Evolutionary conservation across 2,329 filamentous ascomycete species (phyloP), one percentile per base, ranked within the genome.

Genomic region (Achaetomium macrosporum): DNA sequence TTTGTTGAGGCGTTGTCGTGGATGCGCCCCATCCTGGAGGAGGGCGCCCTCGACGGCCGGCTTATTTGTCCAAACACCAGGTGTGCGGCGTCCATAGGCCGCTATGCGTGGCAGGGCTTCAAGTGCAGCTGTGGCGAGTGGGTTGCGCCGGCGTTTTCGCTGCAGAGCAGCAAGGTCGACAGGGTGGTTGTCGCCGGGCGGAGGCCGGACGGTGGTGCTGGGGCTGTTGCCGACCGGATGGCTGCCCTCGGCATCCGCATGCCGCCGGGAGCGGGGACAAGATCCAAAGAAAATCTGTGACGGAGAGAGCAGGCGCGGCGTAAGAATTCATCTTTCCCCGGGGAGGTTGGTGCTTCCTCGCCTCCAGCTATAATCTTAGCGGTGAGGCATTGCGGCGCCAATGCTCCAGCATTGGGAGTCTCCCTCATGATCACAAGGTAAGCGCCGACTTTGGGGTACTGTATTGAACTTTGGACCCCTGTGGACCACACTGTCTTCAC

Each of bases 81-180:
- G 64, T 99, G 93, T 69, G 82, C 81, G 43, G 83, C 88, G 39
- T 90, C 89, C 48, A 82, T 97, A 44, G 93, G 93, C 37, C 88
- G 93, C 63, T 99, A 96, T 66, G 88, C 92, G 48, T 99, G 93
- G 93, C 90, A 95, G 68, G 93, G 93, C 13, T 86, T 96, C 77
- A 84, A 84, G 67, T 99, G 93, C 72, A 93, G 84, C 65, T 99
- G 93, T 69, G 84, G 86, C 36, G 83, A 85, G 57, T 97, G 93
- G 92, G 79, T 96, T 19, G 88, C 90, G 47, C 92, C 93, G 9
- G 91, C 87, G 1, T 93, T 99, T 67, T 92, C 87, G 56, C 75
- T 97, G 56, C 85, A 90, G 50, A 88, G 85, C 68, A 85, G 87
- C 49, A 84, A 84, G 61, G 85, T 96, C 36, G 93, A 97, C 67